Conservation (phyloP, 768 basidiomycete species). For the Cystofilobasidium capitatum region DNA sequence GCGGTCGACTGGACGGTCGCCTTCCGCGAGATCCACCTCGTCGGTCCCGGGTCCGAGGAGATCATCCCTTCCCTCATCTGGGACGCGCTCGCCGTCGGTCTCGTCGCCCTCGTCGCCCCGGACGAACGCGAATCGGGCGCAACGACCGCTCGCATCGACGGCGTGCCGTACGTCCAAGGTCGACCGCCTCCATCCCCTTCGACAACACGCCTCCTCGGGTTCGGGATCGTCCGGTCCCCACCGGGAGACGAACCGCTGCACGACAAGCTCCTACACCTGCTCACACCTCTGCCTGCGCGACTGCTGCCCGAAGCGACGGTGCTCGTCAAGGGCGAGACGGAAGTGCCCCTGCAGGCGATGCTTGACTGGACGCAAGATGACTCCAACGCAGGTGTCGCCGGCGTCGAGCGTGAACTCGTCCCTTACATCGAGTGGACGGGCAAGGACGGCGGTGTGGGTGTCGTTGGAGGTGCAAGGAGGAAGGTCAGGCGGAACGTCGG, state of each 20-base stretch:
- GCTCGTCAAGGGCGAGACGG: constrained; percentile 77
- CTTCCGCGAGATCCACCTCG: constrained; percentile 56
- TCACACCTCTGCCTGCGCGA: constrained; percentile 60
- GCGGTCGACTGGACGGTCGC: constrained; percentile 53
- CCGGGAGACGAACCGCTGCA: constrained; percentile 33
- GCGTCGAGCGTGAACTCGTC: constrained; percentile 49
- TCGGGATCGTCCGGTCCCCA: constrained; percentile 61
- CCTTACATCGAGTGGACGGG: constrained; percentile 53
- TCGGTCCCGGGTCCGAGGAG: constrained; percentile 68
- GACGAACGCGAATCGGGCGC: constrained; percentile 9
- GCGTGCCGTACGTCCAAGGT: constrained; percentile 53
- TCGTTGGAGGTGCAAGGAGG: constrained; percentile 61
- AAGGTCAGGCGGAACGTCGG: constrained; percentile 76
- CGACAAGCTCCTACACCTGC: constrained; percentile 50
- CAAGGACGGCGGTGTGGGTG: constrained; percentile 56
- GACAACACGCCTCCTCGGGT: constrained; percentile 58
- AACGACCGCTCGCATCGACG: constrained; percentile 18
- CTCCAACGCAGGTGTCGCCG: constrained; percentile 47
- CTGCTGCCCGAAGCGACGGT: constrained; percentile 40
- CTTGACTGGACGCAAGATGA: constrained; percentile 54
- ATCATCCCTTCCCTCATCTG: constrained; percentile 55
- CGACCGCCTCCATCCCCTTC: constrained; percentile 50
- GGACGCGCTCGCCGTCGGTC: constrained; percentile 69
- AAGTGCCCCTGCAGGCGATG: constrained; percentile 79
- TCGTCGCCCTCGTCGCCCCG: constrained; percentile 44